These are phyloP conservation scores for Pythium vanterpoolii DNA, from an alignment of 352 stramenopile species.

Conservation along the genomic window DNA sequence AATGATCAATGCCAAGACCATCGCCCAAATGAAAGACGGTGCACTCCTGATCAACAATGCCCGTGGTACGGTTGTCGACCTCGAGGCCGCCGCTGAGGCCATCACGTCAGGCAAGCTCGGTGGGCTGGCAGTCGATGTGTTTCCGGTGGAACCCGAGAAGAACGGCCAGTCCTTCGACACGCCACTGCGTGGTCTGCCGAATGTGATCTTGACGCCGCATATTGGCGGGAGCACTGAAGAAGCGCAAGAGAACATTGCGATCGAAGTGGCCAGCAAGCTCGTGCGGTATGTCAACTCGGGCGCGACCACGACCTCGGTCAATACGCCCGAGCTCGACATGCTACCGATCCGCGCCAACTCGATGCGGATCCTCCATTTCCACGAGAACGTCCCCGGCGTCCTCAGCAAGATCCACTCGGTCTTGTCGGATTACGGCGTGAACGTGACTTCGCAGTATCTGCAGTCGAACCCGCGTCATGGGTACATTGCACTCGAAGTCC, in stretches of 20 bases:
- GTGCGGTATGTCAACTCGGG: slow-evolving; percentile 83
- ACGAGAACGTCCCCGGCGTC: slow-evolving; percentile 83
- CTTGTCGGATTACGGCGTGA: slow-evolving; percentile 80
- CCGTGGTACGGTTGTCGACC: slow-evolving; percentile 93
- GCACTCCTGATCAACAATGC: slow-evolving; percentile 95
- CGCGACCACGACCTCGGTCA: slow-evolving; percentile 73
- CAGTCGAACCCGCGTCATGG: slow-evolving; percentile 77
- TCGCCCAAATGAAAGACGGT: slow-evolving; percentile 90
- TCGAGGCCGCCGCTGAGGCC: slow-evolving; percentile 89
- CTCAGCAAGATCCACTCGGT: slow-evolving; percentile 85
- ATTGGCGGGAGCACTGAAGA: slow-evolving; percentile 96
- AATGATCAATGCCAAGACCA: slow-evolving; percentile 90
- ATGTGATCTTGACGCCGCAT: slow-evolving; percentile 94
- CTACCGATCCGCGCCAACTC: slow-evolving; percentile 65
- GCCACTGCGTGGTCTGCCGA: slow-evolving; percentile 87
- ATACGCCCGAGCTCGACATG: slow-evolving; percentile 83
- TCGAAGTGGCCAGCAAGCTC: slow-evolving; percentile 77
- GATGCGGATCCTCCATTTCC: slow-evolving; percentile 85
- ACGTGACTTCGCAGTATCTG: slow-evolving; percentile 84
- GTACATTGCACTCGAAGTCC: slow-evolving; percentile 81
- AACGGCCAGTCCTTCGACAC: slow-evolving; percentile 85
- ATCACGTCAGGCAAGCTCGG: slow-evolving; percentile 83
- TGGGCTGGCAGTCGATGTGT: slow-evolving; percentile 87
- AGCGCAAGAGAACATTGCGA: slow-evolving; percentile 91
- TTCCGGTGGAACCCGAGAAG: slow-evolving; percentile 83